Conservation (phyloP, 345 rosid species). For the Mangifera indica region DNA sequence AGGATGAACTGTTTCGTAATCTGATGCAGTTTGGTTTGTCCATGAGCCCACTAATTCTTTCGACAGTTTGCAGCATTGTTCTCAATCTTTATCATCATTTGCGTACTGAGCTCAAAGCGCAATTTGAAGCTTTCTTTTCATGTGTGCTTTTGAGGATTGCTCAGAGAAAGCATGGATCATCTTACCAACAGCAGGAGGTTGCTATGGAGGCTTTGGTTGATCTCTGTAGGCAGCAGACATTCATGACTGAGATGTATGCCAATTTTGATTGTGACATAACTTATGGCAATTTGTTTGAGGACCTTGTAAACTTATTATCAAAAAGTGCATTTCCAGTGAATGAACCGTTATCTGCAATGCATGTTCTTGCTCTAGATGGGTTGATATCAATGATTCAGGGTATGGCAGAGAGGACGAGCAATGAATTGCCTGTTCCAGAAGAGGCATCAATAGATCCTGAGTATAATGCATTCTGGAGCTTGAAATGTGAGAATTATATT, state of each 20-base stretch:
- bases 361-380: conserved; percentile 74
- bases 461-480: conserved; percentile 55
- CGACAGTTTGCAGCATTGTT: conserved; percentile 72
- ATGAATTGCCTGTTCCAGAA: conserved; percentile 37
- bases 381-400: conserved; percentile 51
- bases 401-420: conserved; percentile 61
- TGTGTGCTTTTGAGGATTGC: conserved; percentile 68
- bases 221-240: conserved; percentile 61
- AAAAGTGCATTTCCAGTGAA: conserved; percentile 73
- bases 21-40: conserved; percentile 80
- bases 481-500: conserved; percentile 49
- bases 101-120: conserved; percentile 62
- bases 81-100: conserved; percentile 68
- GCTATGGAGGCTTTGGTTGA: conserved; percentile 81
- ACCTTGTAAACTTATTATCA: conserved; percentile 56
- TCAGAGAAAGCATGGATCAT: conserved; percentile 64
- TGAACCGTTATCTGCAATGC: conserved; percentile 73
- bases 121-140: conserved; percentile 71
- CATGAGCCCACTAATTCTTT: conserved; percentile 75
- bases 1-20: conserved; percentile 65
- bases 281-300: conserved; percentile 68
- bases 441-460: conserved; percentile 32
- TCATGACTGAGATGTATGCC: conserved; percentile 66
- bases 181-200: conserved; percentile 81
- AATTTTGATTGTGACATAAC: conserved; percentile 79